Base-by-base conservation (phyloP, 352 stramenopile genomes). In the Phytopythium sindhum region DNA sequence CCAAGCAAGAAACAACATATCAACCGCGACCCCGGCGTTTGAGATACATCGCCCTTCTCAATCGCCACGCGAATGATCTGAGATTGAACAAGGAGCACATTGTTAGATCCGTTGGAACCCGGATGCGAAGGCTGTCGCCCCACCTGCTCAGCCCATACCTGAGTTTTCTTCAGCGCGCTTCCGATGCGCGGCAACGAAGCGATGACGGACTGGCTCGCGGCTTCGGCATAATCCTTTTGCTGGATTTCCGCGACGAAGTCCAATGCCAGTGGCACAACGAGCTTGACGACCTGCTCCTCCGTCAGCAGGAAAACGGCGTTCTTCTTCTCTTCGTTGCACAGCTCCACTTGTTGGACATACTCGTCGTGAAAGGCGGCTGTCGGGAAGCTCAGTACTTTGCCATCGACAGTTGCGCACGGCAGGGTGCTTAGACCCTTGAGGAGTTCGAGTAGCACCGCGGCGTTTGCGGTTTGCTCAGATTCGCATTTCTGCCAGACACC, bases 61-160 rank as follows among this genome's bases (percentile, higher is more conserved):
- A 94, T 91, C 9, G 84, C 86, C 3, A 94, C 81, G 39, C 86
- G 80, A 63, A 94, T 86, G 70, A 94, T 86, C 78, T 93, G 37
- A 17, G 48, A 53, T 26, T 24, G 6, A 19, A 55, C n/a, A 52
- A 11, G 29, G 39, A 4, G 29, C 9, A 23, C 14, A n/a, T 33
- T 42, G 8, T 39, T 39, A 50, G 21, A 28, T 26, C 42, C 42
- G n/a, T 26, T 26, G 21, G 21, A 23, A 8, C 42, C 21, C 8
- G 26, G 17, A 50, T 7, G 19, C 4, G 17, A 19, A n/a, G 12
- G 12, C 7, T 4, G 19, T n/a, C 39, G 15, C 39, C 39, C 21
- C 19, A 24, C 9, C 29, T 54, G 33, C 14, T 29, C 5, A 31
- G 47, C 7, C 15, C 45, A 42, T 66, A 86, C 80, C 70, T 90